Base-by-base conservation (phyloP, 1,284 basidiomycete species). In the Moesziomyces aphidis region DNA sequence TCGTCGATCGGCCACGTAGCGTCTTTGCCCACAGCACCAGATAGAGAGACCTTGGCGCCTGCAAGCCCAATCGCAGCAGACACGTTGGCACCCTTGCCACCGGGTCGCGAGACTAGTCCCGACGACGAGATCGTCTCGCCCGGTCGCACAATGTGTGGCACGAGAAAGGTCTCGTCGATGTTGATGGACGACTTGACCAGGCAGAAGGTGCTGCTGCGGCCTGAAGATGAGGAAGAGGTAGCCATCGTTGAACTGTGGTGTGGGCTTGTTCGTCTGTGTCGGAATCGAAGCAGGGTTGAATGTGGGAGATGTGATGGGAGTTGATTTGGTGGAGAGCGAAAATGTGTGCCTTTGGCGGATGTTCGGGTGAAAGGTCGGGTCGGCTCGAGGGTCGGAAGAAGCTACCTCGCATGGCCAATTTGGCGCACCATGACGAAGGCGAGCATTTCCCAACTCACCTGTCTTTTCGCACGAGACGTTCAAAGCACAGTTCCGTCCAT, bases 31-130 rank as follows among this genome's bases (percentile, higher is more conserved):
- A 83, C 77, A 5, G 74, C 74, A 11, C 77, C 83, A 0, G 72
- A 72, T 46, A 84, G 63, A 1, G 49, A 52, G 2, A 80, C 81
- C 0, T 52, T 34, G 5, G 59, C 75, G n/a, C 79, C 82, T 2
- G 80, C 79, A 4, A 80, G 76, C 3, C 61, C 77, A 19, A 82
- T 73, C 3, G 81, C 81, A 0, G 81, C 82, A 7, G 76, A 70
- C 23, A 82, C 80, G 42, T 84, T 84, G 50, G 80, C 81, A 5
- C 83, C 83, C 50, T 84, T 84, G 9, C 83, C 83, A 22, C 83
- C 83, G 1, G 80, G 68, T 9, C 78, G 73, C 9, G 73, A 74
- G 46, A 63, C 60, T 21, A 82, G 70, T 15, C 57, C 56, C 19
- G 71, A 58, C 9, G 82, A 83, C 9, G 78, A 78, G 46, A 84